Evolutionary conservation across 129 eudicot species (phyloP), one percentile per base, ranked within the genome.

Genomic region (Deinandra increscens): DNA sequence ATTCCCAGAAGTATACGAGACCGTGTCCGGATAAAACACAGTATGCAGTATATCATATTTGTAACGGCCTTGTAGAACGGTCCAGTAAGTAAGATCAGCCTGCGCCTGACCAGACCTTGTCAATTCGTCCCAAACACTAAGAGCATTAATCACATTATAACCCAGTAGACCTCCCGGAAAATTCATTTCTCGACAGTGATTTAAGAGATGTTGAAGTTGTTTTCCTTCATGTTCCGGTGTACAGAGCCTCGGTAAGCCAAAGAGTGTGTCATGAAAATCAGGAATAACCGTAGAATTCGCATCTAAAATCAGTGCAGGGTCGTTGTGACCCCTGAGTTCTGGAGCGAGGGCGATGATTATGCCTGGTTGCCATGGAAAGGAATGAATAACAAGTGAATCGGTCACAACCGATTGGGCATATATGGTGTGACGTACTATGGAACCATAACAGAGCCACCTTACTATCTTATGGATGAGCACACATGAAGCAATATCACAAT

Each of bases 91-190:
- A 74, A 81, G 84, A 0, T 79, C 74, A 75, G 86, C 91, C 0
- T 96, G 98, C 74, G 84, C 96, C 14, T 82, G 96, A 26, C 98
- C 96, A 0, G 98, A 92, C 56, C 79, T 69, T 80, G 86, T 92
- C 48, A 92, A 45, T 75, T 92, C 98, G 58, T 81, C 96, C 85
- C 83, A 92, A 34, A 88, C 95, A 42, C 71, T 61, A 14, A 91
- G 82, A 9, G 98, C 98, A 79, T 91, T 95, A 54, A 86, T 88
- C 69, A 84, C 83, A 74, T 92, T 92, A 69, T 86, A 92, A 17
- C 96, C 95, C 91, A 84, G 75, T 10, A 76, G 75, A 66, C 86
- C 89, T 37, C 81, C 48, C 6, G 89, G 91, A 46, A 81, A 89
- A 44, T 3, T 3, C 9, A n/a, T n/a, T n/a, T n/a, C n/a, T n/a